Evolutionary conservation across 2,329 filamentous ascomycete species (phyloP).

Genomic region (Berkeleyomyces basicola): DNA sequence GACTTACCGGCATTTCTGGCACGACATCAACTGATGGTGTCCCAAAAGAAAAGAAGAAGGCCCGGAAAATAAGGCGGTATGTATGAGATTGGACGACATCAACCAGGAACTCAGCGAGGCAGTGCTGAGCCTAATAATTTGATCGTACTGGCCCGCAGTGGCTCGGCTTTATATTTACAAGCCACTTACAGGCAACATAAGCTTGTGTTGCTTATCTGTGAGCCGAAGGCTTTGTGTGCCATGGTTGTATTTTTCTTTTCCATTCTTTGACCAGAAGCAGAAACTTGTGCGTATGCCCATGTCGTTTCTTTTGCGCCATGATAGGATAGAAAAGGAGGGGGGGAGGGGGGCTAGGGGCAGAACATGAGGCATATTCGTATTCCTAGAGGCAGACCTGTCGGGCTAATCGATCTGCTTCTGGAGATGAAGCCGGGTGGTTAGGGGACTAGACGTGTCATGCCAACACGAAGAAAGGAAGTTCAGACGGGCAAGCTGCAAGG

Average conservation of each 20-base stretch:
- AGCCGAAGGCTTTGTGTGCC: neutral
- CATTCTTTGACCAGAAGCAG: neutral
- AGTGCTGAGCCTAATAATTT: neutral
- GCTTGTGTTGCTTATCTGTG: neutral
- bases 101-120: neutral
- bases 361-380: neutral
- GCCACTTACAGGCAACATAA: neutral
- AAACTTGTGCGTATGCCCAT: neutral
- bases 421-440: neutral
- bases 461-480: neutral
- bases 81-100: neutral
- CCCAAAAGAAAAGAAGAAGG: neutral
- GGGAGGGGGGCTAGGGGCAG: neutral
- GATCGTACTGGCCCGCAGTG: neutral
- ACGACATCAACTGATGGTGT: neutral
- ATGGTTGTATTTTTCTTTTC: neutral
- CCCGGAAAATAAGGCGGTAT: neutral
- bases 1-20: neutral
- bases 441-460: neutral
- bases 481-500: neutral
- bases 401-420: neutral
- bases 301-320: neutral
- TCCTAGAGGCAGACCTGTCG: neutral
- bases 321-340: neutral
- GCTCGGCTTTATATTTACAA: neutral